Evolutionary conservation across 495 filamentous ascomycete species (phyloP).

Genomic region (Trichoderma asperelloides): DNA sequence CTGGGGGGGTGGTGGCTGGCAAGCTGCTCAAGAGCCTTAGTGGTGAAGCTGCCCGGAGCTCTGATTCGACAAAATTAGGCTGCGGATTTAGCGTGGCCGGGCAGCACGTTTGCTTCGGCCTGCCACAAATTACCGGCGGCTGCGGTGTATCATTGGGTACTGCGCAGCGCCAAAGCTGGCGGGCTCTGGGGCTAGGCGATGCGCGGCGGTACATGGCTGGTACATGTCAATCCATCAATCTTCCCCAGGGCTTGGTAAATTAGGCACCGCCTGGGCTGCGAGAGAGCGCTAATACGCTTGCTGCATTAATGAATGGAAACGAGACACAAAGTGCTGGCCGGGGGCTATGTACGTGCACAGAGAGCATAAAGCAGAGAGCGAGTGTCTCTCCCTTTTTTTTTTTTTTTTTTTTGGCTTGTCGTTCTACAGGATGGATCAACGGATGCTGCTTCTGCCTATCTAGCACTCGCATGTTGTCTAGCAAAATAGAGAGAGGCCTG

Average conservation of each 20-base stretch:
- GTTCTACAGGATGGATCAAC: too few species aligned
- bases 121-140: not conserved
- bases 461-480: too few species aligned
- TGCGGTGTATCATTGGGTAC: constrained; percentile 1
- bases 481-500: too few species aligned
- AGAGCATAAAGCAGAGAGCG: not conserved
- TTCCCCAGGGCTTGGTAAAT: too few species aligned
- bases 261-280: too few species aligned
- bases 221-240: too few species aligned
- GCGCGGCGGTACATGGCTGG: not conserved
- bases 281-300: too few species aligned
- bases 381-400: not conserved
- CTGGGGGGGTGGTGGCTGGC: constrained; percentile 2
- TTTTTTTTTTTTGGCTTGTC: not conserved
- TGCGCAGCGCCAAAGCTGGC: not conserved
- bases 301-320: too few species aligned
- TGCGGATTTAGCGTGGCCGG: constrained; percentile 3
- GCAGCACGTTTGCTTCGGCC: not conserved
- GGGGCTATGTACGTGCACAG: not conserved
- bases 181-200: not conserved
- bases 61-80: not conserved
- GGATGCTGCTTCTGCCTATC: too few species aligned
- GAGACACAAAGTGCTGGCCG: too few species aligned
- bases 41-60: constrained; percentile 6
- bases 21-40: not conserved